Evolutionary conservation across 345 rosid genomes (phyloP).

Genomic region (Murraya koenigii): DNA sequence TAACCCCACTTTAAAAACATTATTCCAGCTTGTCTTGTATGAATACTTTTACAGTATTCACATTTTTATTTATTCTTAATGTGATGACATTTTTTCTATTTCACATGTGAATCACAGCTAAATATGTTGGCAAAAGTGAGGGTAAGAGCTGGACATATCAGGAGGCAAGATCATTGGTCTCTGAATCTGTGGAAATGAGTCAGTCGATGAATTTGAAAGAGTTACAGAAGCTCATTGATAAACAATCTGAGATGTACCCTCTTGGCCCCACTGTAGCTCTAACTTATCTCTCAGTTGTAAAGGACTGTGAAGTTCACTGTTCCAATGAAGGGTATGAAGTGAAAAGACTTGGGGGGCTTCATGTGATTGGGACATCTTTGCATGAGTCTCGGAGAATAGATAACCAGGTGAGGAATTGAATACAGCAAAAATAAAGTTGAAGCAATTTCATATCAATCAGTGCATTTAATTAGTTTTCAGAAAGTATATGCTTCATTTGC

Average conservation of each 20-base stretch:
- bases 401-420: constrained; percentile 65
- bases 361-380: constrained; percentile 92
- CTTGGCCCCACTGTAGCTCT: constrained; percentile 88
- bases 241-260: constrained; percentile 87
- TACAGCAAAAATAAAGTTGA: background rate
- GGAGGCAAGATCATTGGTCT: constrained; percentile 65
- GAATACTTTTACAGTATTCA: constrained; percentile 1
- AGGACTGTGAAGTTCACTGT: constrained; percentile 89
- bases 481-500: background rate
- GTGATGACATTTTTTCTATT: constrained; percentile 13
- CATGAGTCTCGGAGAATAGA: constrained; percentile 97
- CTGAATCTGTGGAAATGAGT: constrained; percentile 81
- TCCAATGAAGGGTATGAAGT: constrained; percentile 86
- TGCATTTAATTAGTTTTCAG: constrained; percentile 4
- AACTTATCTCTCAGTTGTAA: constrained; percentile 76
- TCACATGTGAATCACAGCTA: constrained; percentile 50
- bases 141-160: constrained; percentile 75
- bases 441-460: constrained; percentile 10
- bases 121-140: constrained; percentile 89
- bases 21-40: background rate
- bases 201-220: constrained; percentile 56
- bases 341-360: constrained; percentile 93
- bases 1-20: constrained; percentile 22
- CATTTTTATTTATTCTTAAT: constrained; percentile 14
- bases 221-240: constrained; percentile 64